These are phyloP conservation scores for Microdochium nivale DNA, from an alignment of 2,329 filamentous ascomycete species.

Conservation along the genomic window DNA sequence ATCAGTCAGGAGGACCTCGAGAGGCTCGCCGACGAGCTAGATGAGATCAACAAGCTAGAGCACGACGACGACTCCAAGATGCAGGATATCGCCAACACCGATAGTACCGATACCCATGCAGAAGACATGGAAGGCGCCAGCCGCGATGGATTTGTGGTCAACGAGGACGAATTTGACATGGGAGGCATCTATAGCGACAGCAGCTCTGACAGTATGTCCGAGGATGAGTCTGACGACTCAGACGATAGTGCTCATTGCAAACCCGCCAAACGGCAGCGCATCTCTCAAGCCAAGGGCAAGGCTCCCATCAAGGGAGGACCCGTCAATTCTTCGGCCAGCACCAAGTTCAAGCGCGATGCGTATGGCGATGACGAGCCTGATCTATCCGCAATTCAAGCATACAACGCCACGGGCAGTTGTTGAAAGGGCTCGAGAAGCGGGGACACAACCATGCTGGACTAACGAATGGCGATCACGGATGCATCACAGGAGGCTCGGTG, in stretches of 20 bases:
- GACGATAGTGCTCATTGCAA: background rate
- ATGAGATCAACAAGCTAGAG: background rate
- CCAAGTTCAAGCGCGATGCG: too few relatives aligned
- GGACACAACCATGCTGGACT: too few relatives aligned
- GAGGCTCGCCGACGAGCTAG: conserved; percentile 2
- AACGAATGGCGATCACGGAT: too few relatives aligned
- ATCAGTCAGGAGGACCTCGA: conserved; percentile 1
- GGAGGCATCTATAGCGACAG: background rate
- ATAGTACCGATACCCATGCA: background rate
- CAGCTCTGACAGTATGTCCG: background rate
- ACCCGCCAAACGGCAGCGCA: too few relatives aligned
- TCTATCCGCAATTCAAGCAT: too few relatives aligned
- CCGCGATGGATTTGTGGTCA: background rate
- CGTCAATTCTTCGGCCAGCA: too few relatives aligned
- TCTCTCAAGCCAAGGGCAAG: too few relatives aligned
- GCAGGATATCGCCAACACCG: background rate
- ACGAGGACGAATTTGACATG: background rate
- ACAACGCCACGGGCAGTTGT: too few relatives aligned
- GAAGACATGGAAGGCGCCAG: background rate
- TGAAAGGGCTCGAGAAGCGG: too few relatives aligned
- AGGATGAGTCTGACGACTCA: background rate
- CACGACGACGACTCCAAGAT: background rate
- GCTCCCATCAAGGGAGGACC: too few relatives aligned
- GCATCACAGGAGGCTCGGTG: too few relatives aligned
- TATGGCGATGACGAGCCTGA: too few relatives aligned